Conservation (phyloP, 805 yeast genomes). For the Kodamaea kaohsiungensis region DNA sequence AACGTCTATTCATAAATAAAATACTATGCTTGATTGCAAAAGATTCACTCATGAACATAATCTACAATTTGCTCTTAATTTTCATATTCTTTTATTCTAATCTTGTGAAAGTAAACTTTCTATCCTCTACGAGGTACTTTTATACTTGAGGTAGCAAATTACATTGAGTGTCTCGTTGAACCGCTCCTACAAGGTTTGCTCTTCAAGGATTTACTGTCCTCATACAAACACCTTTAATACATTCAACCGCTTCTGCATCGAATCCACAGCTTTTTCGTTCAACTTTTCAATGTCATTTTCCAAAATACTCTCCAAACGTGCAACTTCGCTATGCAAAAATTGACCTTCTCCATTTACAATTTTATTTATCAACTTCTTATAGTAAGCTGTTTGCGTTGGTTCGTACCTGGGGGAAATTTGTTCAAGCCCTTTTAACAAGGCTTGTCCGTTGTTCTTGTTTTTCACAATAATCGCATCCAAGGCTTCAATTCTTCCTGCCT, state of each 20-base stretch:
- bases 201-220: neutral
- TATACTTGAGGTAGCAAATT: too few species aligned
- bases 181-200: too few species aligned
- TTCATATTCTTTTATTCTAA: too few species aligned
- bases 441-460: neutral
- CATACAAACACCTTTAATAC: conserved; percentile 32
- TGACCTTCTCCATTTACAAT: conserved; percentile 44
- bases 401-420: neutral
- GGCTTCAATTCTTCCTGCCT: conserved; percentile 32
- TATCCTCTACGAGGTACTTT: too few species aligned
- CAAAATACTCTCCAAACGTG: conserved; percentile 47
- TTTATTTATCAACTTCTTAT: conserved; percentile 48
- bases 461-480: conserved; percentile 19
- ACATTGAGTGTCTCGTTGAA: too few species aligned
- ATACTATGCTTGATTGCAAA: too few species aligned
- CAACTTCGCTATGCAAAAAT: conserved; percentile 46
- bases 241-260: conserved; percentile 52
- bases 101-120: too few species aligned
- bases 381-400: conserved; percentile 39
- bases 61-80: too few species aligned
- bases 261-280: conserved; percentile 47
- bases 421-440: neutral
- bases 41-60: too few species aligned
- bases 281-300: conserved; percentile 34
- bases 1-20: too few species aligned